These are phyloP conservation scores for Quillaja saponaria DNA, from an alignment of 306 rosid genomes.

Conservation along the genomic window DNA sequence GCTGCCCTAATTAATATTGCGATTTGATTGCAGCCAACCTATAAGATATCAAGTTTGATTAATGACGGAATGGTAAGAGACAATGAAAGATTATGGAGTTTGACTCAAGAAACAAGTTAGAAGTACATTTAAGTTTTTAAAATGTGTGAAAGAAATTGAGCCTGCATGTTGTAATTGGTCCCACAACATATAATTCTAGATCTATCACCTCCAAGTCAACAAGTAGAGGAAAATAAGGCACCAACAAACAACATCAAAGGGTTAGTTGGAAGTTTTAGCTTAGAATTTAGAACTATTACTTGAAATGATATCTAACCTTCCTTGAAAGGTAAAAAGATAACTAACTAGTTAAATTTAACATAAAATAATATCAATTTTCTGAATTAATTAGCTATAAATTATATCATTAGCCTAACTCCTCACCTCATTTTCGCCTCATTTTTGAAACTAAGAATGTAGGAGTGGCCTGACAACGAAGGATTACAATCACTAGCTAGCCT, in stretches of 20 bases:
- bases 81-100: conserved; percentile 37
- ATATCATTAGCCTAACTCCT: too few species aligned
- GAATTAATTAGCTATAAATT: not conserved
- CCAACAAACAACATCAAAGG: conserved; percentile 39
- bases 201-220: conserved; percentile 36
- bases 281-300: conserved; percentile 22
- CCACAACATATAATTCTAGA: conserved; percentile 25
- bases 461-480: too few species aligned
- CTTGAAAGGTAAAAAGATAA: conserved; percentile 20
- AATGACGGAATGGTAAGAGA: conserved; percentile 36
- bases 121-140: too few species aligned
- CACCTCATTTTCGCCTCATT: too few species aligned
- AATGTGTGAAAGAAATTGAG: conserved; percentile 23
- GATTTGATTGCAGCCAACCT: conserved; percentile 44
- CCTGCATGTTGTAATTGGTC: conserved; percentile 42
- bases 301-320: conserved; percentile 35
- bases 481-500: too few species aligned
- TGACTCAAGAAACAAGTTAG: conserved; percentile 37
- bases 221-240: conserved; percentile 43
- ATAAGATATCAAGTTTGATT: conserved; percentile 27
- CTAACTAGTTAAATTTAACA: not conserved
- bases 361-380: too few species aligned
- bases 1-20: conserved; percentile 13
- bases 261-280: conserved; percentile 39
- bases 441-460: too few species aligned